A percentile compares a stretch with the other conserved stretches of the same genome.
phyloP scores from a whole-genome alignment of 2,329 filamentous ascomycete species.

The Penicillium capsulatum region DNA sequence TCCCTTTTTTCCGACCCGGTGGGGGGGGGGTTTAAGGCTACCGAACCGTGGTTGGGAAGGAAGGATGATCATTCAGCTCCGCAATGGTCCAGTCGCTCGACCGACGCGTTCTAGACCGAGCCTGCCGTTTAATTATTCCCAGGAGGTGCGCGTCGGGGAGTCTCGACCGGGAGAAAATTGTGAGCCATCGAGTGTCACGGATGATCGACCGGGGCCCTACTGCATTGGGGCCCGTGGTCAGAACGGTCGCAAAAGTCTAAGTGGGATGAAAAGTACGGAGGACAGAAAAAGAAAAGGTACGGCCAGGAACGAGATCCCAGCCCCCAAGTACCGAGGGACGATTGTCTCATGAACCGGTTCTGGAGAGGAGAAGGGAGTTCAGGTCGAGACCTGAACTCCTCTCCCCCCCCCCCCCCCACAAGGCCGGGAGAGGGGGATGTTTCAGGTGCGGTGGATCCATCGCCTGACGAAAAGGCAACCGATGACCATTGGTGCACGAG shows the following conservation, averaged over 20 bases:
- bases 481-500: slow-evolving; percentile 9
- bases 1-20: not conserved
- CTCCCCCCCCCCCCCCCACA: slow-evolving; percentile 9
- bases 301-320: too few relatives aligned
- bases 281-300: too few relatives aligned
- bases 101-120: slow-evolving; percentile 7
- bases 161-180: slow-evolving; percentile 1
- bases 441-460: slow-evolving; percentile 18
- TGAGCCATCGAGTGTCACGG: slow-evolving; percentile 6
- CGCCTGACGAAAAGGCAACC: slow-evolving; percentile 12
- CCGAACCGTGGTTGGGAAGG: slow-evolving; percentile 14
- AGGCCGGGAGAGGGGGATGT: slow-evolving; percentile 12
- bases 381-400: too few relatives aligned
- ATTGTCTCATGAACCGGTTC: slow-evolving; percentile 10
- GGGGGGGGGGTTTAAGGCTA: too few relatives aligned
- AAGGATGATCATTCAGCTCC: slow-evolving; percentile 17
- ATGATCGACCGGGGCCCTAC: not conserved
- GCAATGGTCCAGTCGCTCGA: slow-evolving; percentile 15
- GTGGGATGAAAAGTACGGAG: too few relatives aligned
- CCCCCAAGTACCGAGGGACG: too few relatives aligned
- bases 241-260: too few relatives aligned
- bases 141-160: slow-evolving; percentile 1
- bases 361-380: too few relatives aligned
- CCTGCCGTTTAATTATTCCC: not conserved
- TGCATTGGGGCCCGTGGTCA: not conserved